A percentile compares a stretch with the other conserved stretches of the same genome.
Conservation (phyloP, 441 rosid species). For the Daphne laureola region DNA sequence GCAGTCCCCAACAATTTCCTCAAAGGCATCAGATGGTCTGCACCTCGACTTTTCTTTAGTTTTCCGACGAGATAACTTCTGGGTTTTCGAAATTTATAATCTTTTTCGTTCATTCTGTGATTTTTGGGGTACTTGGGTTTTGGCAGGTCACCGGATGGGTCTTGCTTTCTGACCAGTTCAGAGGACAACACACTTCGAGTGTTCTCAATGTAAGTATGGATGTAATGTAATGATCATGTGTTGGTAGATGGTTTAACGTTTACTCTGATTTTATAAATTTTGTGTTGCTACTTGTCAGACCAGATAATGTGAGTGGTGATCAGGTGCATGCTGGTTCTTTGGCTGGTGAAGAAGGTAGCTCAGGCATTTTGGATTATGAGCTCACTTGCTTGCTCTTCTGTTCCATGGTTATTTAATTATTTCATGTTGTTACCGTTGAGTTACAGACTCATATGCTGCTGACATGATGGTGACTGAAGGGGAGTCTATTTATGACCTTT, state of each 20-base stretch:
- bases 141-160: slow-evolving; percentile 80
- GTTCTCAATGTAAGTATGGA: slow-evolving; percentile 39
- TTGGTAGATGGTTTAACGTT: slow-evolving; percentile 1
- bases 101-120: slow-evolving; percentile 3
- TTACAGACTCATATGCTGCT: slow-evolving; percentile 66
- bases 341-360: slow-evolving; percentile 36
- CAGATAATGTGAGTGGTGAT: slow-evolving; percentile 34
- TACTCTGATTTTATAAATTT: not conserved
- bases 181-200: slow-evolving; percentile 65
- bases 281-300: slow-evolving; percentile 27
- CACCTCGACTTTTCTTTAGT: not conserved
- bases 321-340: slow-evolving; percentile 22
- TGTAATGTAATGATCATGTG: not conserved
- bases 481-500: slow-evolving; percentile 79
- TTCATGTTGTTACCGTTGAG: not conserved
- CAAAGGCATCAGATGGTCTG: slow-evolving; percentile 69
- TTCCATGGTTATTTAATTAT: not conserved
- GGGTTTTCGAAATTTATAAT: not conserved
- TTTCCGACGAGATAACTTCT: not conserved
- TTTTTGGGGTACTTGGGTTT: slow-evolving; percentile 4
- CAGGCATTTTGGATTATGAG: not conserved
- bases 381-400: not conserved
- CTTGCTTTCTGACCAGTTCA: slow-evolving; percentile 58
- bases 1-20: slow-evolving; percentile 71
- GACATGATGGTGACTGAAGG: slow-evolving; percentile 60